A percentile compares a stretch with the other conserved stretches of the same genome.
phyloP scores from a whole-genome alignment of 2,329 filamentous ascomycete species.

The Clathrospora elynae region DNA sequence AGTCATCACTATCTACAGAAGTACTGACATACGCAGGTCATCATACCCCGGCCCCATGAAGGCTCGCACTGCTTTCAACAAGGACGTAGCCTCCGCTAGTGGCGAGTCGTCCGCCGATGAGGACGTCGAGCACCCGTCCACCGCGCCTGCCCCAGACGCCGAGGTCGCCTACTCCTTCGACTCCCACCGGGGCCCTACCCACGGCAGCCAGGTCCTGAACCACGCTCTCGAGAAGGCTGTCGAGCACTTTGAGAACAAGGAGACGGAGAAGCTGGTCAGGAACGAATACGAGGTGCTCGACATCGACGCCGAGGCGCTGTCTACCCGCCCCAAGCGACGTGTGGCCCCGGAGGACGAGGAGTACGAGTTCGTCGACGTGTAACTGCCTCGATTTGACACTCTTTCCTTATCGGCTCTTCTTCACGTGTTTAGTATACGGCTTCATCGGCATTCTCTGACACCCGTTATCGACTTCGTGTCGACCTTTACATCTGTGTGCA shows the following conservation, averaged over 20 bases:
- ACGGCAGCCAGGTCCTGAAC: slow-evolving; percentile 63
- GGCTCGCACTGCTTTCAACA: slow-evolving; percentile 46
- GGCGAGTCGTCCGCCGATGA: slow-evolving; percentile 53
- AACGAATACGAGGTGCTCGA: slow-evolving; percentile 64
- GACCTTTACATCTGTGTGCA: slow-evolving; percentile 21
- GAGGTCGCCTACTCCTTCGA: slow-evolving; percentile 62
- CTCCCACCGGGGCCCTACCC: slow-evolving; percentile 54
- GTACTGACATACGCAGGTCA: slow-evolving; percentile 28
- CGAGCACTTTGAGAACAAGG: slow-evolving; percentile 63
- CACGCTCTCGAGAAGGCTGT: slow-evolving; percentile 63
- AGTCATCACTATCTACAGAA: neutral
- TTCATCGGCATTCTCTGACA: slow-evolving; percentile 30
- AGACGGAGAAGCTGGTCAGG: slow-evolving; percentile 65
- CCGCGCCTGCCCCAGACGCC: slow-evolving; percentile 55
- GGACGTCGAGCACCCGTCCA: slow-evolving; percentile 52
- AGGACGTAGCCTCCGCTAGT: slow-evolving; percentile 51
- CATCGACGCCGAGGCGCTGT: slow-evolving; percentile 44
- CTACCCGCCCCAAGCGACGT: slow-evolving; percentile 40
- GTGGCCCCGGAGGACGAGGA: slow-evolving; percentile 48
- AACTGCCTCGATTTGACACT: slow-evolving; percentile 10
- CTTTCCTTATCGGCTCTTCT: slow-evolving; percentile 11
- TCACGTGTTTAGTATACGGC: slow-evolving; percentile 30
- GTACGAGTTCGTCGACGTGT: slow-evolving; percentile 49
- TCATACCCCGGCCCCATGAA: slow-evolving; percentile 38
- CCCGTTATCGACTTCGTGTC: slow-evolving; percentile 24